Evolutionary conservation across 768 basidiomycete species (phyloP).

Genomic region (Tricholoma hemisulphureum): DNA sequence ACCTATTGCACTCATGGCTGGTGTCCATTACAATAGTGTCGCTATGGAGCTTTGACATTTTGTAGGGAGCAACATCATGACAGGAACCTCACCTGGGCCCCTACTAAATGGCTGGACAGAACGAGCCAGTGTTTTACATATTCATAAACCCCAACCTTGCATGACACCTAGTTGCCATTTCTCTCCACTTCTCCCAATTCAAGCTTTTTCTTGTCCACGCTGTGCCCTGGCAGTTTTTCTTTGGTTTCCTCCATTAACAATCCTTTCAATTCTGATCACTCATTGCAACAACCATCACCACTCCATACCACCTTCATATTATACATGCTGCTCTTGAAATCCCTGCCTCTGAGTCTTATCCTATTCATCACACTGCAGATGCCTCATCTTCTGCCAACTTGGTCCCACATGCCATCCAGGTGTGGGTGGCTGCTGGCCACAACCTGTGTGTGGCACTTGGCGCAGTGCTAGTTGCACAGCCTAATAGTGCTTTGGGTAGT

Average conservation of each 20-base stretch:
- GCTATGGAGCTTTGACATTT: background rate
- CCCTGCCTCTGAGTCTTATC: conserved; percentile 35
- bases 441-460: conserved; percentile 69
- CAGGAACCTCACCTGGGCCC: conserved; percentile 20
- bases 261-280: conserved; percentile 17
- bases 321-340: conserved; percentile 27
- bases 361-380: conserved; percentile 37
- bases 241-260: conserved; percentile 13
- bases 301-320: background rate
- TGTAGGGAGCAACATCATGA: conserved; percentile 8
- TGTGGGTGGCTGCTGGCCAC: conserved; percentile 57
- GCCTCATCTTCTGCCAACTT: conserved; percentile 29
- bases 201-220: conserved; percentile 15
- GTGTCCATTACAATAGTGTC: too few species aligned
- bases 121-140: conserved; percentile 16
- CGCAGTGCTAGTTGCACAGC: conserved; percentile 47
- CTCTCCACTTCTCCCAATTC: conserved; percentile 8
- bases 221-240: conserved; percentile 23
- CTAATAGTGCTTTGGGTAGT: conserved; percentile 10
- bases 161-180: conserved; percentile 8
- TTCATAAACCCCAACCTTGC: conserved; percentile 17
- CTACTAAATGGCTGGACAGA: conserved; percentile 23
- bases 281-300: conserved; percentile 1
- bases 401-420: conserved; percentile 43
- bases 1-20: conserved; percentile 14